These are phyloP conservation scores for Phytophthora fragariae DNA, from an alignment of 352 stramenopile genomes.

Conservation along the genomic window DNA sequence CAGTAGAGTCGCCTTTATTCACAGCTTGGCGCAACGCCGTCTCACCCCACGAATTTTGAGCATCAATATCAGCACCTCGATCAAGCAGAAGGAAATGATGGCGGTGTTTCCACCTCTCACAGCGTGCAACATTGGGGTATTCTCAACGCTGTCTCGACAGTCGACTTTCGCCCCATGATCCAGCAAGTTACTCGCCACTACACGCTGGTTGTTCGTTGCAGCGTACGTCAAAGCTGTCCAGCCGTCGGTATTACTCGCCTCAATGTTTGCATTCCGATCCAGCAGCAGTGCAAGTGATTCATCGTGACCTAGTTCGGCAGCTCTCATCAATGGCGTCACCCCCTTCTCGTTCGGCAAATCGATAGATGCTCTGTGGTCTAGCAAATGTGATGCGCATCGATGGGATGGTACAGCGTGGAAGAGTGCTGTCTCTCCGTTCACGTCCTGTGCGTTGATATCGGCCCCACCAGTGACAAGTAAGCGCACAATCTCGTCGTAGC, in stretches of 20 bases:
- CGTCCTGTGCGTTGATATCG: background rate
- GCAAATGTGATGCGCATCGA: background rate
- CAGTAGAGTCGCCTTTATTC: background rate
- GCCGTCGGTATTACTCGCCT: background rate
- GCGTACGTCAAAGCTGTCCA: constrained; percentile 6
- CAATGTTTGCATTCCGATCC: background rate
- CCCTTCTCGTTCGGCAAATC: background rate
- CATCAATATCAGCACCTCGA: background rate
- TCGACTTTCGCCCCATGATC: background rate
- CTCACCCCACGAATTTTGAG: background rate
- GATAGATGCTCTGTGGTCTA: constrained; percentile 1
- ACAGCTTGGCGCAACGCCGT: background rate
- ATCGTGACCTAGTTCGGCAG: background rate
- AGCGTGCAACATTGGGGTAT: constrained; percentile 1
- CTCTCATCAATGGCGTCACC: constrained; percentile 4
- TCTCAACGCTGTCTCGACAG: background rate
- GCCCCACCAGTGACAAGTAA: background rate
- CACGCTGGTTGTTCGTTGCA: background rate
- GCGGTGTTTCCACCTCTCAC: background rate
- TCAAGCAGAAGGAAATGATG: background rate
- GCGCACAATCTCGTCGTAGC: background rate
- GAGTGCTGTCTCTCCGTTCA: constrained; percentile 1
- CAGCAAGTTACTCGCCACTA: background rate
- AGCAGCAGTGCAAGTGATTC: background rate
- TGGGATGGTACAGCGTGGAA: background rate